Evolutionary conservation across 2,329 filamentous ascomycete genomes (phyloP), one percentile per base, ranked within the genome.

Genomic region (Apiospora kogelbergensis): DNA sequence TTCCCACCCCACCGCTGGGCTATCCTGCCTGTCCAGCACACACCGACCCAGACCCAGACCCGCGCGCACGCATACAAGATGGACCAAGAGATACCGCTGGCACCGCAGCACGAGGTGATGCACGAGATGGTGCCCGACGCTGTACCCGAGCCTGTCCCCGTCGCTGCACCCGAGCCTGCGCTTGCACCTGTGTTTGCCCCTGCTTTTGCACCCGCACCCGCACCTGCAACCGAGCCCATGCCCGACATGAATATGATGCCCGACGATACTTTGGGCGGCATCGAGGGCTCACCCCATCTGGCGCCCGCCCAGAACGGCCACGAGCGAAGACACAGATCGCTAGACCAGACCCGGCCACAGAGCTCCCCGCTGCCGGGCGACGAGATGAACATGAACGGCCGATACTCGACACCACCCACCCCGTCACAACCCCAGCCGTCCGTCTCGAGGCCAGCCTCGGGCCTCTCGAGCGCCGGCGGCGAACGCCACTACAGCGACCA

Each of bases 361-460:
- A 78, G 78, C 70, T 78, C 80, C 17, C 81, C 83, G 22, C 78
- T 77, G 48, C 77, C 80, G 65, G 82, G 84, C 63, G 81, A 84
- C 66, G 67, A 69, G 70, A 68, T 71, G 72, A 53, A 63, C 37
- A 79, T 81, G 41, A 80, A 79, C 17, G 76, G 76, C 57, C 81
- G 81, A 68, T 86, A 85, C 76, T 80, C 79, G 65, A 85, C 84
- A 22, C 84, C 84, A 68, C 83, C 84, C 1, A 78, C 84, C 6
- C 80, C 82, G 42, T 78, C 81, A 66, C 78, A 80, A 26, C 70
- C 71, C 26, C 71, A 79, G 63, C 80, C 82, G 30, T 80, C 84
- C 30, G 81, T 85, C 75, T 88, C 86, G 67, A 82, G 87, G 67
- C 86, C 87, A 6, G 83, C 86, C 4, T 89, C 87, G 33, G 85